Evolutionary conservation across 495 filamentous ascomycete genomes (phyloP), one percentile per base, ranked within the genome.

Genomic region (Hyaloscypha finlandica): DNA sequence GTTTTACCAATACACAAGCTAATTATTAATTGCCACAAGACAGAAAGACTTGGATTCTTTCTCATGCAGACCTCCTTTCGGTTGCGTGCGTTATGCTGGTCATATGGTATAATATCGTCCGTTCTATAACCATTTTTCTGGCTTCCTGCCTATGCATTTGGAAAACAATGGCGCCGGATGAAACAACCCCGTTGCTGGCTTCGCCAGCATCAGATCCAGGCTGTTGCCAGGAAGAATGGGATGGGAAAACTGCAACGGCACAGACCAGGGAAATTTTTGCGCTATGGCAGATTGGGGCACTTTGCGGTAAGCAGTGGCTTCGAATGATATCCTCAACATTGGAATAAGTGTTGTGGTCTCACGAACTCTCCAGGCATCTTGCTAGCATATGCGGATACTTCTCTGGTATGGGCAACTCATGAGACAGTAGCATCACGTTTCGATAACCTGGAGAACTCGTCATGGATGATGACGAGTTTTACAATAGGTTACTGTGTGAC

Each of bases 401-500:
- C 74, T 2, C 53, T 80, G 16, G 72, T 80, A 11, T 63, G 71
- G n/a, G 76, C 78, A 0, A 79, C 75, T 0, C 77, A 76, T 57
- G 68, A 66, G 45, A 53, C 73, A 4, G 75, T 80, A 52, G 76
- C 77, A 0, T 80, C 78, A 19, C 65, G 74, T 31, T 78, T 78
- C 56, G 59, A 76, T 35, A 69, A 48, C 22, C 70, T 74, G 8
- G 67, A 73, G 0, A 67, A 73, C 19, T 77, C 74, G 0, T 71
- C 76, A 30, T 79, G 74, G 77, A 62, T 80, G 14, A 64, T 80
- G 29, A 73, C 71, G 6, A 70, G 69, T 1, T 80, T 79, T 60
- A 75, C 73, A 54, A 72, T 79, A 48, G 78, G 76, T 25, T 79
- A 72, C 48, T 76, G 77, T 61, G 68, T 77, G 8, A 73, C 78